A percentile compares a stretch with the other conserved stretches of the same genome.
Conservation (phyloP, 768 basidiomycete genomes). For the Clathrus columnatus region DNA sequence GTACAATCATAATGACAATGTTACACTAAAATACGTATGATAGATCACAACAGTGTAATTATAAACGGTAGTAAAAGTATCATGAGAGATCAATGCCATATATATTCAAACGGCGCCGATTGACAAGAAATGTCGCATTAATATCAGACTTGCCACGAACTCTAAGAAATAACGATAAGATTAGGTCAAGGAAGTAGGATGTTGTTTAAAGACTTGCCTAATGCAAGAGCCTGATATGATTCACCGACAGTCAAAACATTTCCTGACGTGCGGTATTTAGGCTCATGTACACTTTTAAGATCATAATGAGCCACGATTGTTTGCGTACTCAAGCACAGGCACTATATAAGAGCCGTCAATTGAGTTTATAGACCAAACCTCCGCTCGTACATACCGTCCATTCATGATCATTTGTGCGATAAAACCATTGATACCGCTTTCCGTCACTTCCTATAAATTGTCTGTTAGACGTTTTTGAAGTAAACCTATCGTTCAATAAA, state of each 20-base stretch:
- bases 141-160: neutral
- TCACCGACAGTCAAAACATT: slow-evolving; percentile 59
- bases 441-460: slow-evolving; percentile 53
- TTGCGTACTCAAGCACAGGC: slow-evolving; percentile 37
- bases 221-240: slow-evolving; percentile 43
- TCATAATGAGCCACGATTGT: slow-evolving; percentile 55
- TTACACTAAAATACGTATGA: too few relatives aligned
- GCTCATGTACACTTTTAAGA: slow-evolving; percentile 48
- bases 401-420: slow-evolving; percentile 42
- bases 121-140: neutral
- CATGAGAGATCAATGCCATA: too few relatives aligned
- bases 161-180: neutral
- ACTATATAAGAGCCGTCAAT: slow-evolving; percentile 39
- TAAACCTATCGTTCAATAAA: too few relatives aligned
- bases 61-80: too few relatives aligned
- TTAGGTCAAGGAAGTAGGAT: neutral
- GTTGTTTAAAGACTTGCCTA: slow-evolving; percentile 34
- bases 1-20: too few relatives aligned
- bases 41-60: too few relatives aligned
- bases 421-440: slow-evolving; percentile 54
- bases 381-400: slow-evolving; percentile 49
- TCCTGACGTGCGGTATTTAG: slow-evolving; percentile 50
- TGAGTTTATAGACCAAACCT: neutral
- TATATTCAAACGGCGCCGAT: neutral
- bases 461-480: slow-evolving; percentile 21